phyloP scores from a whole-genome alignment of 1,284 basidiomycete genomes.

The Thelephora terrestris region DNA sequence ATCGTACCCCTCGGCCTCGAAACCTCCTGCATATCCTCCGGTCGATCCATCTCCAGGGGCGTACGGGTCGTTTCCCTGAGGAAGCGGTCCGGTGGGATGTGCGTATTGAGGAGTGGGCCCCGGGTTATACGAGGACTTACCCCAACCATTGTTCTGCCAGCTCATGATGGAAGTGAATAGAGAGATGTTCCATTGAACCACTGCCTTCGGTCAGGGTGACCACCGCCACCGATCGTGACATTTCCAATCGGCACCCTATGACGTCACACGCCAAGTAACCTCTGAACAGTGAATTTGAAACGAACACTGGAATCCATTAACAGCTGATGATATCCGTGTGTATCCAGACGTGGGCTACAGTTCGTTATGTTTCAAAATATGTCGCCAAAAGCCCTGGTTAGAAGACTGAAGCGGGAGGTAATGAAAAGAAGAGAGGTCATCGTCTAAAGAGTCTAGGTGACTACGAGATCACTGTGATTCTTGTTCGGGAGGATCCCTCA shows the following conservation, averaged over 20 bases:
- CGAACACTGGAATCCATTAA: too few species aligned
- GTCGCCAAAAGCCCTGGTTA: slow-evolving; percentile 63
- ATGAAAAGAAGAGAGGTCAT: slow-evolving; percentile 6
- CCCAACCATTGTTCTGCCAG: slow-evolving; percentile 31
- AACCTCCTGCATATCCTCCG: slow-evolving; percentile 12
- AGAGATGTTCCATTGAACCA: too few species aligned
- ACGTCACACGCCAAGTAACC: too few species aligned
- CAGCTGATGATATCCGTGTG: too few species aligned
- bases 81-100: slow-evolving; percentile 6
- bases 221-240: too few species aligned
- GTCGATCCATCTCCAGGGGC: too few species aligned
- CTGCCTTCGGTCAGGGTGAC: too few species aligned
- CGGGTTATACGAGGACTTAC: slow-evolving; percentile 13
- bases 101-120: slow-evolving; percentile 11
- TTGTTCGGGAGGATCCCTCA: slow-evolving; percentile 37
- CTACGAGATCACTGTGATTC: slow-evolving; percentile 87
- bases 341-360: slow-evolving; percentile 50
- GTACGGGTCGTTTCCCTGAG: too few species aligned
- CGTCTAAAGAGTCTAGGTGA: slow-evolving; percentile 90
- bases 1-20: slow-evolving; percentile 44
- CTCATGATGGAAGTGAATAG: slow-evolving; percentile 97
- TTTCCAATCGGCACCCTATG: too few species aligned
- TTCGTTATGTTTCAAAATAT: slow-evolving; percentile 70
- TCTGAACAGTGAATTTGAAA: too few species aligned
- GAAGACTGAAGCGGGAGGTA: slow-evolving; percentile 43